These are phyloP conservation scores for Boletus tomentosulus DNA, from an alignment of 768 basidiomycete genomes.

Conservation along the genomic window DNA sequence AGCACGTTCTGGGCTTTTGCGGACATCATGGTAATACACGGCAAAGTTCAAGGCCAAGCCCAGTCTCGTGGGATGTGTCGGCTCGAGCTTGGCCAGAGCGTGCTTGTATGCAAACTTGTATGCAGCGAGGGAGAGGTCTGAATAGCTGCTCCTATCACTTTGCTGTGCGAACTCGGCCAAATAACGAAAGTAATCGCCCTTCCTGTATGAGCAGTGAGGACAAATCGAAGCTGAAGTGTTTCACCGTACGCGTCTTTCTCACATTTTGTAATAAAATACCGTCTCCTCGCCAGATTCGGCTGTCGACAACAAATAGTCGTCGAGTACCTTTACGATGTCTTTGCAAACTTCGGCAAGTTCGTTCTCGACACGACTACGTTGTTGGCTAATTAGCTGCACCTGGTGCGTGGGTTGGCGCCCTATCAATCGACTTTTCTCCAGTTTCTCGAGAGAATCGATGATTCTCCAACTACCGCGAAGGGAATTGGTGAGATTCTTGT, in stretches of 20 bases:
- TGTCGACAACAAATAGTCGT: constrained; percentile 51
- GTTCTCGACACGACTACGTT: constrained; percentile 71
- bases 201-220: constrained; percentile 41
- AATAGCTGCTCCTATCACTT: constrained; percentile 62
- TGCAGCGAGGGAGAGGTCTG: constrained; percentile 73
- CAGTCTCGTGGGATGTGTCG: constrained; percentile 81
- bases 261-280: constrained; percentile 92
- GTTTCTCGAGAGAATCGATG: constrained; percentile 71
- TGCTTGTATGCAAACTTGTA: constrained; percentile 87
- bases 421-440: constrained; percentile 36
- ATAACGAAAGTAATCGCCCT: constrained; percentile 90
- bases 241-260: constrained; percentile 20
- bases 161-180: constrained; percentile 80
- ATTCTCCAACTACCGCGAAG: constrained; percentile 84
- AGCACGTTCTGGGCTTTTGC: constrained; percentile 79
- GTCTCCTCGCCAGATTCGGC: constrained; percentile 76
- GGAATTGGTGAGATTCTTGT: constrained; percentile 85
- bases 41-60: constrained; percentile 90
- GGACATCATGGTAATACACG: constrained; percentile 90
- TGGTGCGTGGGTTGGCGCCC: constrained; percentile 37
- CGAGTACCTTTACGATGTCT: constrained; percentile 70
- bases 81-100: constrained; percentile 66
- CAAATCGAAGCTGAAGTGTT: not conserved
- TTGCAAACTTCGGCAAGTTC: constrained; percentile 76
- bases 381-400: constrained; percentile 61